phyloP scores from a whole-genome alignment of 139 green algal genomes.

The Volvox reticuliferus region DNA sequence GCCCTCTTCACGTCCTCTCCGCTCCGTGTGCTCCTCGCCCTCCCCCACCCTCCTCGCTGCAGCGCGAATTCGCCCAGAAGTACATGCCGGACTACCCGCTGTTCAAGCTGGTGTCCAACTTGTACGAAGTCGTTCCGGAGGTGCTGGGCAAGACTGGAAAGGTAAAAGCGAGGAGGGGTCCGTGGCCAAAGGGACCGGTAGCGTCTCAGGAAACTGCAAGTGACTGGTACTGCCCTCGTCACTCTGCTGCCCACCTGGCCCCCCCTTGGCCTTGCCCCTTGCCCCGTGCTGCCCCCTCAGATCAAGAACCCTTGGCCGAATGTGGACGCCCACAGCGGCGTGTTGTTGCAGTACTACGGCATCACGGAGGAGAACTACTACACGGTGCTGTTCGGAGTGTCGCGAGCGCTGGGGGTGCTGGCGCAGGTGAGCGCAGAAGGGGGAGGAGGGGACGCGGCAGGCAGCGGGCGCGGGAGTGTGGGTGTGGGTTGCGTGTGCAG shows the following conservation, averaged over 20 bases:
- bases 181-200: not conserved
- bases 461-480: not conserved
- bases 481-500: too few relatives aligned
- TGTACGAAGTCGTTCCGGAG: slow-evolving; percentile 96
- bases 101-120: slow-evolving; percentile 91
- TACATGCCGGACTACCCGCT: slow-evolving; percentile 94
- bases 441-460: not conserved
- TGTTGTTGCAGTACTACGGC: slow-evolving; percentile 97
- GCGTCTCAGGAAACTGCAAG: too few relatives aligned
- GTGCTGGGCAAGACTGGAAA: slow-evolving; percentile 94
- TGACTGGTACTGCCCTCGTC: not conserved
- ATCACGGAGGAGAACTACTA: slow-evolving; percentile 96
- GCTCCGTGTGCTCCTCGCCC: not conserved
- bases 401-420: slow-evolving; percentile 92
- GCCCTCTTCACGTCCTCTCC: not conserved
- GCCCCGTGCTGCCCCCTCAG: slow-evolving; percentile 41
- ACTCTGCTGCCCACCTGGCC: not conserved
- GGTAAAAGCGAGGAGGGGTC: too few relatives aligned
- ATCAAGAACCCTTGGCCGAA: slow-evolving; percentile 99
- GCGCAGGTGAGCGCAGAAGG: slow-evolving; percentile 70
- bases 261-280: not conserved
- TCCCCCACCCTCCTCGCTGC: not conserved
- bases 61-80: slow-evolving; percentile 94
- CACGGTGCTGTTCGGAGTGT: slow-evolving; percentile 98
- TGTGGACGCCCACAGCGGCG: slow-evolving; percentile 97